A percentile compares a stretch with the other conserved stretches of the same genome.
Evolutionary conservation across 2,329 filamentous ascomycete species (phyloP).

Genomic region (Xylaria sp.): DNA sequence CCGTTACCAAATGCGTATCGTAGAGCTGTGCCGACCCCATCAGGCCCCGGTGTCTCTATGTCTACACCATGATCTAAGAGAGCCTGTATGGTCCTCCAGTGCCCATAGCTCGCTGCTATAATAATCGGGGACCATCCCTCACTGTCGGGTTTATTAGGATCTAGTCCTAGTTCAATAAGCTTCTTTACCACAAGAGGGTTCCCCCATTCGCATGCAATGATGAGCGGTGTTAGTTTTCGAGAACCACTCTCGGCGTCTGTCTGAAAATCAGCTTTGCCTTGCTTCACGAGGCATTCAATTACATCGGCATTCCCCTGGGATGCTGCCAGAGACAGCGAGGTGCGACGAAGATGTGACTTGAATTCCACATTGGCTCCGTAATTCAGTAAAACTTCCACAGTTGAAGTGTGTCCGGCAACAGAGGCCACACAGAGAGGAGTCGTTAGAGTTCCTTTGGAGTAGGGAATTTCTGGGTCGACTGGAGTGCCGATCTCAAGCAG

Average conservation of each 20-base stretch:
- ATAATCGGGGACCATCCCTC: constrained; percentile 4
- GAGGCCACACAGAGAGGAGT: constrained; percentile 11
- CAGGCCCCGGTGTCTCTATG: constrained; percentile 6
- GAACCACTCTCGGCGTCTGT: not conserved
- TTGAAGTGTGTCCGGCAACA: not conserved
- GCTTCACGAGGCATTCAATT: constrained; percentile 4
- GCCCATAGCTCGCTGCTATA: not conserved
- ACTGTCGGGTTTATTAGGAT: not conserved
- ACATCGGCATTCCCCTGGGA: constrained; percentile 8
- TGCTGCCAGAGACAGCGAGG: constrained; percentile 3
- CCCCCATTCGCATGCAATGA: constrained; percentile 12
- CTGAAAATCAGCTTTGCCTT: constrained; percentile 3
- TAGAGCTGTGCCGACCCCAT: not conserved
- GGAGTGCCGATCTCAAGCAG: constrained; percentile 8
- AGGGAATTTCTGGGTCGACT: constrained; percentile 10
- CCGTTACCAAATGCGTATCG: constrained; percentile 1
- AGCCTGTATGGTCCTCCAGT: not conserved
- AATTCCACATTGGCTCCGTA: constrained; percentile 11
- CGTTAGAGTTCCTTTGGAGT: not conserved
- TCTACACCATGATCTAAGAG: constrained; percentile 10
- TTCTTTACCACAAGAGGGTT: not conserved
- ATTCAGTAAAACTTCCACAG: constrained; percentile 5
- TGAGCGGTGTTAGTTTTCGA: not conserved
- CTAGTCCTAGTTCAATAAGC: constrained; percentile 13
- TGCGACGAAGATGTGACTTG: constrained; percentile 3